Evolutionary conservation across 140 eudicot species (phyloP), one percentile per base, ranked within the genome.

Genomic region (Senecio squalidus): DNA sequence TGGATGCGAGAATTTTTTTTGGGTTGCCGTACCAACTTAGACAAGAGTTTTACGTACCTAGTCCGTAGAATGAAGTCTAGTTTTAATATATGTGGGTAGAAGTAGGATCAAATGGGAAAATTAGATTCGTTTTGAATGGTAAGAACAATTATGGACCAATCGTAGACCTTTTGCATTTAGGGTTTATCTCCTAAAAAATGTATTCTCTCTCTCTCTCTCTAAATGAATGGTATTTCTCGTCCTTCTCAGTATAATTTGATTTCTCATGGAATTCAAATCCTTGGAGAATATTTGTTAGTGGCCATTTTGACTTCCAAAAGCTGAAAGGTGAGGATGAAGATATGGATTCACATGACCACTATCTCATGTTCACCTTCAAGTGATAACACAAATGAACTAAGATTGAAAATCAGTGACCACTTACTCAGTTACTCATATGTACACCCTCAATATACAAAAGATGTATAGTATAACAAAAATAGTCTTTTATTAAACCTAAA

Each of bases 321-420:
- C 34, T 28, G 56, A 56, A 55, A 66, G 47, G 43, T 16, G 70
- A 64, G 22, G 34, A 33, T 15, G 57, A 56, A 67, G 67, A 58
- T 68, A 58, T 44, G 30, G 59, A 58, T 40, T 60, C 69, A 70
- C 69, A 33, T 61, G 64, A 52, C 69, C 75, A 60, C 69, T 52
- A 59, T 36, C 44, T 57, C 20, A 36, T 48, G 44, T 47, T 10
- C 41, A 57, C 20, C 56, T n/a, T 60, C 57, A 50, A 41, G n/a
- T 39, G 34, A 27, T 15, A 54, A 57, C 57, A 51, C 45, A 61
- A 60, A 60, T 27, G 30, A 51, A 39, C 29, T 56, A 70, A 51
- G 29, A 34, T 39, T 13, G 40, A 34, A 34, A 28, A 49, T 25
- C 3, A 48, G 45, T 16, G 58, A 34, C 41, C n/a, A n/a, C n/a